These are phyloP conservation scores for Cryptomeria japonica DNA, from an alignment of 75 land plant genomes.

Conservation along the genomic window DNA sequence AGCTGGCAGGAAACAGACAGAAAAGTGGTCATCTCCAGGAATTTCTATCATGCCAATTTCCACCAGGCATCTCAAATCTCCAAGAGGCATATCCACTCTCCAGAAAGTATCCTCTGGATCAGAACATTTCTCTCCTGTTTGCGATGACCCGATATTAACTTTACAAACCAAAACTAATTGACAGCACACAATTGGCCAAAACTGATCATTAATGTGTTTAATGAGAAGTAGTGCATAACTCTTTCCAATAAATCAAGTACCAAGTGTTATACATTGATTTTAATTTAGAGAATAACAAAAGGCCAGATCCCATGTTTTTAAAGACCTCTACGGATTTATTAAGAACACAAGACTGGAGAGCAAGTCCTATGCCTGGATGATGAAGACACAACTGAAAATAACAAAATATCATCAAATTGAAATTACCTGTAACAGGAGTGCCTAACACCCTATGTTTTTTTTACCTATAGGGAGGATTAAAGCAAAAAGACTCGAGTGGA, in stretches of 20 bases:
- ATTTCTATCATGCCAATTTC: not conserved
- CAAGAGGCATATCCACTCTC: not conserved
- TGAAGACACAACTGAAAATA: not conserved
- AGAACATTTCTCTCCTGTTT: not conserved
- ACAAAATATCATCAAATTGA: not conserved
- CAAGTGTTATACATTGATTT: not conserved
- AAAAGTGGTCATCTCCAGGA: not conserved
- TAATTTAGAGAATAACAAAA: not conserved
- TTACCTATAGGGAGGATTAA: not conserved
- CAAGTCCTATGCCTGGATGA: not conserved
- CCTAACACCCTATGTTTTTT: not conserved
- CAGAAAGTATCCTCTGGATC: not conserved
- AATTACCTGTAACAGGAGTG: not conserved
- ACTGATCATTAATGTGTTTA: not conserved
- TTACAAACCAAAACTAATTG: not conserved
- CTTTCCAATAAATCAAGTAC: not conserved
- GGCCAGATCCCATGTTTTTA: not conserved
- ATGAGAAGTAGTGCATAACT: not conserved
- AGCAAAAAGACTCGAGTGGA: not conserved
- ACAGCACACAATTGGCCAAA: not conserved
- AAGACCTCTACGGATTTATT: not conserved
- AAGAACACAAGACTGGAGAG: no score
- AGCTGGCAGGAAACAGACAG: not conserved
- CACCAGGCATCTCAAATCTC: not conserved
- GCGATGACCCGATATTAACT: not conserved